Evolutionary conservation across 805 yeast species (phyloP).

Genomic region (Saccharomycopsis fermentans): DNA sequence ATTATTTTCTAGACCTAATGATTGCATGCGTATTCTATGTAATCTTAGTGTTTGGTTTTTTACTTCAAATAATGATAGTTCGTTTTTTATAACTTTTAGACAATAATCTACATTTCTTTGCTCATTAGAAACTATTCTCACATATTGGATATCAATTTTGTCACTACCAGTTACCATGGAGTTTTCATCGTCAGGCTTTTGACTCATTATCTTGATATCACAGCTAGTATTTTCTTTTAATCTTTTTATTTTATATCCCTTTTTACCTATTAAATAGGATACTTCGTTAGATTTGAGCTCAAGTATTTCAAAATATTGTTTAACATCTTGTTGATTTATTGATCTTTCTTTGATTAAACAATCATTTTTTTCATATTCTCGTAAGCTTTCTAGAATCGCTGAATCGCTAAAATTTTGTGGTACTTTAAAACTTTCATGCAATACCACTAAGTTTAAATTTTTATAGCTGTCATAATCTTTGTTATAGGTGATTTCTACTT

Average conservation of each 20-base stretch:
- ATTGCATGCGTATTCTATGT: neutral
- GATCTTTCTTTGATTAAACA: neutral
- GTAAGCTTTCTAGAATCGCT: neutral
- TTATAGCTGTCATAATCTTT: neutral
- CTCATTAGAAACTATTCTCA: constrained; percentile 9
- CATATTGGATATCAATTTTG: constrained; percentile 7
- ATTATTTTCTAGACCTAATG: too few species aligned
- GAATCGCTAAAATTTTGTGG: neutral
- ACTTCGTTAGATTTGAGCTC: constrained; percentile 27
- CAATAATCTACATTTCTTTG: neutral
- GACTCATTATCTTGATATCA: constrained; percentile 28
- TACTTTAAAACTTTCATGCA: neutral
- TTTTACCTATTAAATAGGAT: constrained; percentile 33
- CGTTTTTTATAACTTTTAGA: neutral
- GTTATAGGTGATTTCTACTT: neutral
- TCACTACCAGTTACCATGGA: neutral
- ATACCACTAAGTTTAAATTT: neutral
- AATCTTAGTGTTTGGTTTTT: neutral
- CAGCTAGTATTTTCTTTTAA: constrained; percentile 30
- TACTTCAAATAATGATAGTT: neutral
- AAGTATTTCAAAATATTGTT: constrained; percentile 6
- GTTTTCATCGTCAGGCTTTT: neutral
- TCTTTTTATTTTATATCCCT: constrained; percentile 30
- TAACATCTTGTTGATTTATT: neutral
- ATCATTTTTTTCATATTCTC: neutral